Evolutionary conservation across 306 rosid species (phyloP).

Genomic region (Gastrolobium bilobum): DNA sequence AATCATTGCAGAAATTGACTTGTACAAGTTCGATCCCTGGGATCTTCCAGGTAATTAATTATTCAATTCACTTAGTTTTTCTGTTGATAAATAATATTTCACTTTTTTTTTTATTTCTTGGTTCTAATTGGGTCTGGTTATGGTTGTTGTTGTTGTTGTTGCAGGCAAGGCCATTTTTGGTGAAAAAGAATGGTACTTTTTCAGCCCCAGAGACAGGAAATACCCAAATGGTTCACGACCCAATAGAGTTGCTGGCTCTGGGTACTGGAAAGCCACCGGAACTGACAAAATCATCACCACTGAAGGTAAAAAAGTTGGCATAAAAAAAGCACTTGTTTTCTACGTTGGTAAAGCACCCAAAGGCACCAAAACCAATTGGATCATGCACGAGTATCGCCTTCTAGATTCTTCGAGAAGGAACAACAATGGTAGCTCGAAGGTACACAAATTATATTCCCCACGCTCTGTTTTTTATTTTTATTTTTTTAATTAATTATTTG

Average conservation of each 20-base stretch:
- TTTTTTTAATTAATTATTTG: no score
- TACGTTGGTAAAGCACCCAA: conserved; percentile 95
- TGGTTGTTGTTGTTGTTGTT: not conserved
- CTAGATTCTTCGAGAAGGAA: conserved; percentile 64
- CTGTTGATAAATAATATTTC: no score
- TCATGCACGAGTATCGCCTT: conserved; percentile 97
- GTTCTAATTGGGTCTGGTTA: not conserved
- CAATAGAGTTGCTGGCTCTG: conserved; percentile 93
- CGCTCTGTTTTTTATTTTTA: not conserved
- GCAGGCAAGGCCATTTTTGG: conserved; percentile 88
- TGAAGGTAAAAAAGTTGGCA: conserved; percentile 90
- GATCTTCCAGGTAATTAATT: conserved; percentile 71
- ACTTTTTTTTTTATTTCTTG: not conserved
- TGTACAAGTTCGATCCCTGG: conserved; percentile 96
- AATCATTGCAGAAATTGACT: conserved; percentile 83
- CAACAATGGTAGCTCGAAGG: conserved; percentile 73
- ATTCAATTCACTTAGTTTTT: no score
- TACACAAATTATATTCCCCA: conserved; percentile 5
- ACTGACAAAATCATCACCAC: conserved; percentile 83
- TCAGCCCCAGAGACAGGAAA: conserved; percentile 88
- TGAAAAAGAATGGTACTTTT: conserved; percentile 96
- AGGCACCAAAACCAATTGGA: conserved; percentile 94
- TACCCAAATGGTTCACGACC: conserved; percentile 95
- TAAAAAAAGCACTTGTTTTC: conserved; percentile 90
- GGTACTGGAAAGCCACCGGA: conserved; percentile 98